A percentile compares a stretch with the other conserved stretches of the same genome.
Conservation (phyloP, 805 yeast genomes). For the Blastobotrys americana region DNA sequence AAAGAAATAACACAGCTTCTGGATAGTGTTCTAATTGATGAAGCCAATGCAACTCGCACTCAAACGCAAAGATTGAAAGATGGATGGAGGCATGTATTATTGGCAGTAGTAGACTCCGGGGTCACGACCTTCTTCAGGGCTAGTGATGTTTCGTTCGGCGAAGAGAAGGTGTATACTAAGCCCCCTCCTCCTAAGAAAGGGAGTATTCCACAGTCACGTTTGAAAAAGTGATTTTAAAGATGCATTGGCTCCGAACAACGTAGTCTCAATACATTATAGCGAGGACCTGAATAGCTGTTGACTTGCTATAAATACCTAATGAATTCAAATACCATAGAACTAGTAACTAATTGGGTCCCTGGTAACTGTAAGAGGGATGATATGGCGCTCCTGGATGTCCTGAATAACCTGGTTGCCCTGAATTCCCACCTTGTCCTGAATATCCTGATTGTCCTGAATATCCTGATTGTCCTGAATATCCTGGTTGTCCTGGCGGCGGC, state of each 20-base stretch:
- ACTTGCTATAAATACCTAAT: too few species aligned
- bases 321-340: too few species aligned
- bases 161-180: constrained; percentile 13
- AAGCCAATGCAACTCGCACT: constrained; percentile 24
- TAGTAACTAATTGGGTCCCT: too few species aligned
- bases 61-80: constrained; percentile 38
- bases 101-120: constrained; percentile 74
- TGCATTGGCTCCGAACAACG: too few species aligned
- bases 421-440: too few species aligned
- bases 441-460: too few species aligned
- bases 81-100: constrained; percentile 47
- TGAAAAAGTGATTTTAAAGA: too few species aligned
- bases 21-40: constrained; percentile 19
- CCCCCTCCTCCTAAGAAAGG: constrained; percentile 1
- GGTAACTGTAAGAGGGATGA: constrained; percentile 15
- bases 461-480: too few species aligned
- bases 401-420: too few species aligned
- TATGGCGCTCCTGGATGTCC: constrained; percentile 3
- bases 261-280: too few species aligned
- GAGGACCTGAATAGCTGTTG: too few species aligned
- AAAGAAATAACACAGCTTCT: constrained; percentile 30
- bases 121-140: constrained; percentile 28
- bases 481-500: constrained; percentile 8
- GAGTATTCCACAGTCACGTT: too few species aligned
- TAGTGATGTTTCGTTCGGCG: constrained; percentile 17